Percentiles rank a stretch among this genome's conserved stretches.
Conservation (phyloP, 768 basidiomycete genomes). For the Suillus clintonianus region DNA sequence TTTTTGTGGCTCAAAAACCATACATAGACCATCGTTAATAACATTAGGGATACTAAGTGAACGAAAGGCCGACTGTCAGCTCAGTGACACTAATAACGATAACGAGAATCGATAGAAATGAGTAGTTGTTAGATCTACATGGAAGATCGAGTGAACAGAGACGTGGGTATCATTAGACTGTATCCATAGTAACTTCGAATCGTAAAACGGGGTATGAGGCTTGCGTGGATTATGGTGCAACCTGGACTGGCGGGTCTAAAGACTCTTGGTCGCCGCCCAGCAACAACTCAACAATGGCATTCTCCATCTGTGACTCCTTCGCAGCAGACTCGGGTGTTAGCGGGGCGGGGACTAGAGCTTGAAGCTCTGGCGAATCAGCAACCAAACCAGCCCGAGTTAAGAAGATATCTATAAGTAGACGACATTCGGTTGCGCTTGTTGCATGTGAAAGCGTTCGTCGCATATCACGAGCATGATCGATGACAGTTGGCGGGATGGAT, state of each 20-base stretch:
- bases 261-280: slow-evolving; percentile 25
- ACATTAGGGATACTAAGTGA: slow-evolving; percentile 12
- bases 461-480: slow-evolving; percentile 62
- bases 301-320: slow-evolving; percentile 39
- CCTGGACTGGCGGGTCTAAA: not conserved
- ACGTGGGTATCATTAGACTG: slow-evolving; percentile 6
- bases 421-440: slow-evolving; percentile 79
- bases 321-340: slow-evolving; percentile 33
- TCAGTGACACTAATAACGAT: not conserved
- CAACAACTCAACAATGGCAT: slow-evolving; percentile 51
- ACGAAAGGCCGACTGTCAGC: slow-evolving; percentile 1
- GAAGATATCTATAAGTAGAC: slow-evolving; percentile 82
- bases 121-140: slow-evolving; percentile 2
- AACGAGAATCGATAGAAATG: slow-evolving; percentile 2
- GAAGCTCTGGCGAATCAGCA: slow-evolving; percentile 28
- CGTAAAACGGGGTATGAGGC: not conserved
- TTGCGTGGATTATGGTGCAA: not conserved
- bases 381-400: slow-evolving; percentile 59
- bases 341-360: slow-evolving; percentile 34
- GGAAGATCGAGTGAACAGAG: slow-evolving; percentile 1
- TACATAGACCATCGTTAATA: slow-evolving; percentile 16
- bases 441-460: slow-evolving; percentile 67
- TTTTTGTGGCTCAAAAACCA: slow-evolving; percentile 11
- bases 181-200: slow-evolving; percentile 5
- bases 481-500: slow-evolving; percentile 29